Base-by-base conservation (phyloP, 2,329 filamentous ascomycete genomes). In the Colletotrichum spaethianum region DNA sequence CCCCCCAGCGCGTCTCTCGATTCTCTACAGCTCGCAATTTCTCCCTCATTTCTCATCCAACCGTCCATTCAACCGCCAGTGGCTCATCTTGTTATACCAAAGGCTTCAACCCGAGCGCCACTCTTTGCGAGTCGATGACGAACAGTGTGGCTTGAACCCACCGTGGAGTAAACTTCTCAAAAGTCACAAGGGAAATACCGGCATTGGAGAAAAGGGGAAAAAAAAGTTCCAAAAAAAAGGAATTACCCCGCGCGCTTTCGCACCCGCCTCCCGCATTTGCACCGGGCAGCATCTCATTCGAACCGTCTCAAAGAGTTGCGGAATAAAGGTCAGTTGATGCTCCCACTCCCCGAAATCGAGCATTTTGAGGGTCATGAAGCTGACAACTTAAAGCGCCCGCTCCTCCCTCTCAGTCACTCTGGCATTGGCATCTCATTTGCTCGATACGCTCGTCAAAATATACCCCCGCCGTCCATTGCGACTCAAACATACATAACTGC, bases 271-370 rank as follows among this genome's bases (percentile, higher is more conserved):
- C 69, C 52, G 48, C 64, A 44, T 72, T 72, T 48, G 53, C 69
- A 72, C 69, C 64, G 26, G 69, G 64, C 52, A 31, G 52, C 44
- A 5, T 69, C 46, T 59, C n/a, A 16, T 69, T 72, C 16, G 28
- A 52, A 46, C 68, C 69, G 44, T 63, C 69, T 59, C 42, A 72
- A 36, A 42, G 48, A 55, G 50, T 38, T 50, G 62, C 57, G 65
- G 50, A 44, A 52, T 40, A 44, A 63, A 72, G 69, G 69, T 72
- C 64, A 68, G 69, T 72, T 72, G 69, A 68, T 68, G 60, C 64
- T 59, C 64, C 48, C 69, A 68, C 69, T 42, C 64, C 50, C 68
- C 64, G 50, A 53, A 20, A 63, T 48, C 26, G 38, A 68, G n/a
- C 26, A 28, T 63, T 38, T 59, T 20, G 23, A 72, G 12, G n/a